These are phyloP conservation scores for Taphrina deformans DNA, from an alignment of 1,139 yeast species.

Conservation along the genomic window DNA sequence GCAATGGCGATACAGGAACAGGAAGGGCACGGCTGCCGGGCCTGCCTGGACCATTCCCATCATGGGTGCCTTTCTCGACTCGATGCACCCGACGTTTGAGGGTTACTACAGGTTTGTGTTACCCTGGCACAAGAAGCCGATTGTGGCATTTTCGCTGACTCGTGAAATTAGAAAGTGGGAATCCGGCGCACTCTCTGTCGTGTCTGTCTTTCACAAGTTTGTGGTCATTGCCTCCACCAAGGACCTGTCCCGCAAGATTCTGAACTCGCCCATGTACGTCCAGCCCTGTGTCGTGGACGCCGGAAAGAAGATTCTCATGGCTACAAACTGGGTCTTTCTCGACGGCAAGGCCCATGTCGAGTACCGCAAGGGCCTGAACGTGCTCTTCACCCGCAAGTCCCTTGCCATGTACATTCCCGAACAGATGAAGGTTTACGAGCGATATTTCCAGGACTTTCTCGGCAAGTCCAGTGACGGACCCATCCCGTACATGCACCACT, in stretches of 20 bases:
- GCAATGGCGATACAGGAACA: slow-evolving; percentile 61
- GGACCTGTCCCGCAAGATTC: slow-evolving; percentile 84
- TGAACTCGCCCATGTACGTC: slow-evolving; percentile 72
- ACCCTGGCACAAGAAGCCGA: slow-evolving; percentile 72
- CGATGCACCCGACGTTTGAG: slow-evolving; percentile 94
- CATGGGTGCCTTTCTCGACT: slow-evolving; percentile 93
- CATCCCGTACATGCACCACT: slow-evolving; percentile 79
- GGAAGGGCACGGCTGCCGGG: slow-evolving; percentile 87
- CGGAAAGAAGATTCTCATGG: slow-evolving; percentile 87
- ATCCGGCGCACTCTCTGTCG: slow-evolving; percentile 8
- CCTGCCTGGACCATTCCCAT: slow-evolving; percentile 85
- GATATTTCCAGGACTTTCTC: slow-evolving; percentile 67
- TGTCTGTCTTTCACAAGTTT: slow-evolving; percentile 47
- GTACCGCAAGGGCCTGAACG: slow-evolving; percentile 86
- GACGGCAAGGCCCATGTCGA: slow-evolving; percentile 95
- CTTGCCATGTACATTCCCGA: slow-evolving; percentile 78
- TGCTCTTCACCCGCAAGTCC: slow-evolving; percentile 81
- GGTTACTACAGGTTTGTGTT: slow-evolving; percentile 92
- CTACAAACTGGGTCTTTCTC: slow-evolving; percentile 94
- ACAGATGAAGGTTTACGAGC: slow-evolving; percentile 79
- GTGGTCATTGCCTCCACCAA: slow-evolving; percentile 92
- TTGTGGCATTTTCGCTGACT: background rate
- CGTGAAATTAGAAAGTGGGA: background rate
- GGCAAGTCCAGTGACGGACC: slow-evolving; percentile 59
- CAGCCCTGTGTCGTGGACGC: slow-evolving; percentile 98